Percentiles rank a stretch among this genome's conserved stretches.
phyloP scores from a whole-genome alignment of 305 asterid species.

The Vinca major region DNA sequence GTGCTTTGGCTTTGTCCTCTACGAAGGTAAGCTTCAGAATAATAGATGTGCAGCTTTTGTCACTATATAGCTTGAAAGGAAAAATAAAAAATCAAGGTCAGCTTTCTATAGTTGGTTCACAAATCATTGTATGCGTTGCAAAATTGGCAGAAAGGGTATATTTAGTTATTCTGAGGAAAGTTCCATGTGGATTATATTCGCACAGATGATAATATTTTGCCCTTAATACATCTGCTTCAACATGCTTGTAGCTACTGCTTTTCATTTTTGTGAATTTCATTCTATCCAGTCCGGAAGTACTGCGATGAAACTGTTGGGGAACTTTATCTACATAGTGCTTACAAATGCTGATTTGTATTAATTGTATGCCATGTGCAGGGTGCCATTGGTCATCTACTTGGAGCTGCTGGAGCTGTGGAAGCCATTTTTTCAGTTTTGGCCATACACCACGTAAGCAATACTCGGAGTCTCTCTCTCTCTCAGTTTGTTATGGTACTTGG shows the following conservation, averaged over 20 bases:
- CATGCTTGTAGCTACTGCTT: not conserved
- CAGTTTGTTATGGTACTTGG: no score
- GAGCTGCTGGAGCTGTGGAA: constrained; percentile 98
- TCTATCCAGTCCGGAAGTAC: no score
- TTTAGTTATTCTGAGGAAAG: not conserved
- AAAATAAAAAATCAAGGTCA: no score
- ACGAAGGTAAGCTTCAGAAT: constrained; percentile 52
- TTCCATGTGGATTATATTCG: not conserved
- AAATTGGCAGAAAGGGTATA: not conserved
- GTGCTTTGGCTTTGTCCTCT: constrained; percentile 70
- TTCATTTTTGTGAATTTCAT: not conserved
- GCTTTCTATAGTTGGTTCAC: not conserved
- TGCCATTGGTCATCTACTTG: constrained; percentile 91
- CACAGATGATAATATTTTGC: not conserved
- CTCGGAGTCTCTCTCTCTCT: no score
- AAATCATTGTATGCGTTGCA: not conserved
- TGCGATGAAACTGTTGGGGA: not conserved
- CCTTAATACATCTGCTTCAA: not conserved
- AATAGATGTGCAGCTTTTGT: not conserved
- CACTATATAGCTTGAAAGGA: no score
- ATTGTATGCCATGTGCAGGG: constrained; percentile 36
- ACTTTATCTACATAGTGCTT: not conserved
- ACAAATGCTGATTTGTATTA: not conserved
- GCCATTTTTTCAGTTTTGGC: constrained; percentile 72
- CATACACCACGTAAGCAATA: constrained; percentile 61